A percentile compares a stretch with the other conserved stretches of the same genome.
These are phyloP conservation scores for Hypoxylon sp. DNA, from an alignment of 2,329 filamentous ascomycete genomes.

Conservation along the genomic window DNA sequence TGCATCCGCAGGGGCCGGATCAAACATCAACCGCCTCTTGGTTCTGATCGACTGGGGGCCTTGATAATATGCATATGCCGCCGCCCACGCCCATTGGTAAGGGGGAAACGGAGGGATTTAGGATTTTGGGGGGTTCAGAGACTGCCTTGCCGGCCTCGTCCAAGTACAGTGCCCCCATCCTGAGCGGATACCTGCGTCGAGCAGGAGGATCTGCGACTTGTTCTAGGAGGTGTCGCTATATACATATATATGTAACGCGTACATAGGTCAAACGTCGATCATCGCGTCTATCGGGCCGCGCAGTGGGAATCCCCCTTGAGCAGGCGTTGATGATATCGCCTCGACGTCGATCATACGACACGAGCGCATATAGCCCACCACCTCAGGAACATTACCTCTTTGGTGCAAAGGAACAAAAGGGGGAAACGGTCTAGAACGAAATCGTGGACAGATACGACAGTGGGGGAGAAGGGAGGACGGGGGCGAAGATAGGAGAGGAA, in stretches of 20 bases:
- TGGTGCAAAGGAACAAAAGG: background rate
- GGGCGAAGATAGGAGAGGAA: background rate
- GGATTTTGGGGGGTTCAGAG: too few species aligned
- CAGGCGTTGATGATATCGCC: background rate
- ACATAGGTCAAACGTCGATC: background rate
- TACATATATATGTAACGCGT: background rate
- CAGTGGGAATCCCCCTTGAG: background rate
- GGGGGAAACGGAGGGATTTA: conserved; percentile 12
- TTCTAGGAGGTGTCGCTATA: background rate
- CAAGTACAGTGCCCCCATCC: background rate
- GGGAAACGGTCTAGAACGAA: background rate
- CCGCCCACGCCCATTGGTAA: conserved; percentile 1
- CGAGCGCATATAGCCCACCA: background rate
- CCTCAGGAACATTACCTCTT: background rate
- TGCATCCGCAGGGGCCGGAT: conserved; percentile 3
- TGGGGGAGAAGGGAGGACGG: background rate
- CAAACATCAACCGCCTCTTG: background rate
- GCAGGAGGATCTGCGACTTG: conserved; percentile 17
- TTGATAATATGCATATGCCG: conserved; percentile 3
- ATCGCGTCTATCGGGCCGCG: conserved; percentile 1
- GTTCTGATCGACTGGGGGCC: conserved; percentile 3
- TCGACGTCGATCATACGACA: background rate
- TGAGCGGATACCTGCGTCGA: conserved; percentile 13
- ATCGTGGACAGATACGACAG: background rate
- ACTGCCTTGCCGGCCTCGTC: too few species aligned